Conservation (phyloP, 2,329 filamentous ascomycete genomes). For the Albophoma yamanashiensis region DNA sequence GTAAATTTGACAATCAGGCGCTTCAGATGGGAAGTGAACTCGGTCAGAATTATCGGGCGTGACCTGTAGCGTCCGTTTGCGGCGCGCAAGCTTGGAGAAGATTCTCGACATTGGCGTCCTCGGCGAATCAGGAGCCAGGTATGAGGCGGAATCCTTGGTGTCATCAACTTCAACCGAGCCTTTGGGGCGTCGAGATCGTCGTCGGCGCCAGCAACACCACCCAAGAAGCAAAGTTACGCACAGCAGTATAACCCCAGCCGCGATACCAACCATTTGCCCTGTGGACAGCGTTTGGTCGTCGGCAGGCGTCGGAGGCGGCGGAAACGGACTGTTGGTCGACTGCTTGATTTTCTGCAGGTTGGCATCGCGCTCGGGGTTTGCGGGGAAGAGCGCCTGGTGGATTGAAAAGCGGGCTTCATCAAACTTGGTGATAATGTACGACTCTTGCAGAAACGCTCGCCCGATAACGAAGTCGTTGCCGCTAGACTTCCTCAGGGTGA, state of each 20-base stretch:
- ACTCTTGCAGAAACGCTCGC: conserved; percentile 59
- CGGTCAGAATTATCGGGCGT: conserved; percentile 10
- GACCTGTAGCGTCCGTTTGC: conserved; percentile 19
- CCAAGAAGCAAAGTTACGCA: conserved; percentile 15
- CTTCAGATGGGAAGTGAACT: conserved; percentile 17
- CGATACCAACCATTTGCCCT: conserved; percentile 34
- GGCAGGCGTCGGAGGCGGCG: conserved; percentile 18
- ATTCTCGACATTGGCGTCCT: conserved; percentile 14
- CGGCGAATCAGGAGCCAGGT: conserved; percentile 15
- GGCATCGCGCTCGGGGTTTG: conserved; percentile 25
- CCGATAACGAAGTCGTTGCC: conserved; percentile 50
- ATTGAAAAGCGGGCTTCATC: conserved; percentile 42
- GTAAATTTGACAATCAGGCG: conserved; percentile 36
- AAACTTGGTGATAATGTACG: conserved; percentile 48
- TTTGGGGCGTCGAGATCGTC: conserved; percentile 14
- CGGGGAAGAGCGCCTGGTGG: conserved; percentile 44
- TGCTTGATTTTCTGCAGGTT: conserved; percentile 31
- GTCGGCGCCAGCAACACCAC: conserved; percentile 23
- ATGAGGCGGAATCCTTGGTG: conserved; percentile 25
- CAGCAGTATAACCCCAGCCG: conserved; percentile 28
- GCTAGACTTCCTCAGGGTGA: conserved; percentile 49
- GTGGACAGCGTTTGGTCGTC: conserved; percentile 21
- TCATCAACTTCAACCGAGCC: conserved; percentile 16
- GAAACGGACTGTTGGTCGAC: conserved; percentile 35
- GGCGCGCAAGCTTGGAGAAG: conserved; percentile 31